phyloP scores from a whole-genome alignment of 1,284 basidiomycete species.

The Ceratobasidium sp. region DNA sequence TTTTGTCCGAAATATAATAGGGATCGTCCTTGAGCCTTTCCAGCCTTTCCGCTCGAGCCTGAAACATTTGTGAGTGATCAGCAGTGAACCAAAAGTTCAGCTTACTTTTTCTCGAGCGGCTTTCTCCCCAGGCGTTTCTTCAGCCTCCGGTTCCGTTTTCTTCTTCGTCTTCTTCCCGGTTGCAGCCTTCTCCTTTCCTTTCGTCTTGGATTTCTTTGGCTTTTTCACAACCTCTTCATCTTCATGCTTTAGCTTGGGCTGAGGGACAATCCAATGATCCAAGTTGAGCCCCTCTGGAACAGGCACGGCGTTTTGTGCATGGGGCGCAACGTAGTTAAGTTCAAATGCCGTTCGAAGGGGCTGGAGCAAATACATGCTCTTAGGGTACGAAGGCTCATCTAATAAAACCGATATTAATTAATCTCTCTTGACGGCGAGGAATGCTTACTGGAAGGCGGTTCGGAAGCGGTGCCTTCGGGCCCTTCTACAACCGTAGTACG shows the following conservation, averaged over 20 bases:
- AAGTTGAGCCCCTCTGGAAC: constrained; percentile 89
- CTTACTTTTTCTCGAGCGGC: constrained; percentile 69
- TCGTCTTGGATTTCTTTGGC: constrained; percentile 51
- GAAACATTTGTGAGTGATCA: constrained; percentile 22
- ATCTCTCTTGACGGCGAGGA: neutral
- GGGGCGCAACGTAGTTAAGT: constrained; percentile 85
- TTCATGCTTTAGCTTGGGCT: constrained; percentile 55
- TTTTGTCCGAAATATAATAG: constrained; percentile 83
- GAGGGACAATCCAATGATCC: constrained; percentile 85
- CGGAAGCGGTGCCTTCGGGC: constrained; percentile 60
- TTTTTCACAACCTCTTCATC: constrained; percentile 54
- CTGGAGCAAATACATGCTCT: constrained; percentile 88
- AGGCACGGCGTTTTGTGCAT: constrained; percentile 85
- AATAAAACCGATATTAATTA: constrained; percentile 49
- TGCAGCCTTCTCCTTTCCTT: constrained; percentile 57
- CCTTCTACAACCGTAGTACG: neutral
- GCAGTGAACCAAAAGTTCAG: constrained; percentile 47
- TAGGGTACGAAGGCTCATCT: constrained; percentile 76
- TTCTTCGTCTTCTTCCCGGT: constrained; percentile 65
- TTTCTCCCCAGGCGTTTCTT: constrained; percentile 71
- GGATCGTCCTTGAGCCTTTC: constrained; percentile 86
- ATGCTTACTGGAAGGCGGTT: constrained; percentile 16
- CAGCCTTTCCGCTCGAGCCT: constrained; percentile 81
- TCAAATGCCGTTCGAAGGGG: constrained; percentile 87
- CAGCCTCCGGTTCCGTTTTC: constrained; percentile 60